Conservation (phyloP, 768 basidiomycete species). For the Vararia minispora region DNA sequence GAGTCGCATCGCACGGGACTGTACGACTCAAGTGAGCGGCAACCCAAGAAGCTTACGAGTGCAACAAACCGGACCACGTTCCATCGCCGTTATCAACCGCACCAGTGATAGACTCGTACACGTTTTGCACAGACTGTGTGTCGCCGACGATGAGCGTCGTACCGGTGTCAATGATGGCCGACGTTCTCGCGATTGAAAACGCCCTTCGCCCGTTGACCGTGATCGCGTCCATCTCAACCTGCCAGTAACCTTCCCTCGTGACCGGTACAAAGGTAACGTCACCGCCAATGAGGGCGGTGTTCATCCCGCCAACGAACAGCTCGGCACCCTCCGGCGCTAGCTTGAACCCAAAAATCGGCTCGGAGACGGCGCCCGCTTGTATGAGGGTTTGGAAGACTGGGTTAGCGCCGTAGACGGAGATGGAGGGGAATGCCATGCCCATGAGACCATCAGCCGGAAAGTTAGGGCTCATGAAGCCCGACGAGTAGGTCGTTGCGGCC, state of each 20-base stretch:
- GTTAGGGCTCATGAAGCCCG: conserved; percentile 19
- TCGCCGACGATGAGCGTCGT: conserved; percentile 25
- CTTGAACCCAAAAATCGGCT: conserved; percentile 28
- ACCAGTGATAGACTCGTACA: conserved; percentile 14
- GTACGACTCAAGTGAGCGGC: not conserved
- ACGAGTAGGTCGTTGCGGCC: conserved; percentile 26
- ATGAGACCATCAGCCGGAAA: conserved; percentile 30
- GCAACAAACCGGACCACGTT: not conserved
- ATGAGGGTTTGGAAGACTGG: conserved; percentile 27
- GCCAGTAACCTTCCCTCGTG: conserved; percentile 14
- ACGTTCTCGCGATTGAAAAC: conserved; percentile 19
- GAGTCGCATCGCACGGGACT: conserved; percentile 3
- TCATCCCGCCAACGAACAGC: conserved; percentile 24
- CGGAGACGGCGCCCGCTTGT: conserved; percentile 10
- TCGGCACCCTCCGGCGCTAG: conserved; percentile 21
- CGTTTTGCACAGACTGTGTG: conserved; percentile 16
- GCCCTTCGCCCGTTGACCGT: conserved; percentile 7
- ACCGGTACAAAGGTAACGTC: conserved; percentile 24
- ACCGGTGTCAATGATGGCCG: conserved; percentile 27
- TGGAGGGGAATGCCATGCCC: conserved; percentile 32
- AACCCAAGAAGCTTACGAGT: too few relatives aligned
- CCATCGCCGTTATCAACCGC: too few relatives aligned
- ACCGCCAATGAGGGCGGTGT: conserved; percentile 28
- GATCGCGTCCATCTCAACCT: conserved; percentile 9
- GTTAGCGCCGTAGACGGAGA: conserved; percentile 24